Conservation (phyloP, 2,329 filamentous ascomycete species). For the Neonectria hederae region DNA sequence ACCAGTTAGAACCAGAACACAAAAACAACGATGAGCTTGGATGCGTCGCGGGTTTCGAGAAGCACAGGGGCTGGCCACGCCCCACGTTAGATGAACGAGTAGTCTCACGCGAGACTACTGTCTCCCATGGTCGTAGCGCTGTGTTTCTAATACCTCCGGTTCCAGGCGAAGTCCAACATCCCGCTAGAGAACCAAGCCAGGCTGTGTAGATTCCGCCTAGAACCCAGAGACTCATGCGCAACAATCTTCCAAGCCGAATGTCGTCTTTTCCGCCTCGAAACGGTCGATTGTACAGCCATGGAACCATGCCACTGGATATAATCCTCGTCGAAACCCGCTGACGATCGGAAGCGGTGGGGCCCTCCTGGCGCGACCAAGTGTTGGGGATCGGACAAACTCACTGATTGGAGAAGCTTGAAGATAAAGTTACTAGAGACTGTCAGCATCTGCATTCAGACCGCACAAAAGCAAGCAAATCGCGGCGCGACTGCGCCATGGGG, state of each 20-base stretch:
- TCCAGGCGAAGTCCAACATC: neutral
- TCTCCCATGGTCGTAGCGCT: neutral
- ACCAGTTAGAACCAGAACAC: constrained; percentile 31
- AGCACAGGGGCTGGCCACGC: constrained; percentile 5
- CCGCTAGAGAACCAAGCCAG: neutral
- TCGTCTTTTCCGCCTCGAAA: neutral
- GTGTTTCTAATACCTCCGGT: neutral
- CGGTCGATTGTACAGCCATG: neutral
- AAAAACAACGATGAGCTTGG: neutral
- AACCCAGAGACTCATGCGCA: neutral
- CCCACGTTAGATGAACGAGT: neutral
- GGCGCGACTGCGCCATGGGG: constrained; percentile 20
- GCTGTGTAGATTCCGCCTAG: neutral
- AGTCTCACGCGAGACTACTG: neutral
- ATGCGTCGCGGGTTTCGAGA: neutral
- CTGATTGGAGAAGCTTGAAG: constrained; percentile 80
- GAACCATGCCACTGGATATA: constrained; percentile 9
- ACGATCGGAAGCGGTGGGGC: constrained; percentile 21
- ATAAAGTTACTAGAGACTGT: constrained; percentile 55
- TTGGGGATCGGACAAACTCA: constrained; percentile 41
- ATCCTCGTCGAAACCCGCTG: constrained; percentile 30
- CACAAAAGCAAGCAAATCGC: constrained; percentile 25
- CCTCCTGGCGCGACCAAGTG: constrained; percentile 5
- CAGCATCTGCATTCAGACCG: constrained; percentile 28
- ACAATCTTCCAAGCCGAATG: neutral